phyloP scores from a whole-genome alignment of 1,284 basidiomycete species.

The Chalciporus sp. region DNA sequence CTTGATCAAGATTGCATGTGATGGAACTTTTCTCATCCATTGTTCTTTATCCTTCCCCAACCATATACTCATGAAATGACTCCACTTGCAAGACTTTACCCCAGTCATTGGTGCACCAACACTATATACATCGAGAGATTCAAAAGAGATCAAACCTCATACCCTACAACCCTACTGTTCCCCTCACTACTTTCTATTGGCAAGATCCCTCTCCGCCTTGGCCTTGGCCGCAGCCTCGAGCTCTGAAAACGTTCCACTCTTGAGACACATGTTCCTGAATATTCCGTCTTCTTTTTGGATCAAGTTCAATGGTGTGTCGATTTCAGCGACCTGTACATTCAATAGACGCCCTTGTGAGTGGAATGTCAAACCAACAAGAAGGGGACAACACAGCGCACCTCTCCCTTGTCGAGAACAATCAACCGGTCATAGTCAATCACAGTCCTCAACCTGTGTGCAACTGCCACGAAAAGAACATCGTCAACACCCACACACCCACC shows the following conservation, averaged over 20 bases:
- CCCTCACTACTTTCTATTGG: not conserved
- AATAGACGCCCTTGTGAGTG: not conserved
- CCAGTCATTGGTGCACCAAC: no score
- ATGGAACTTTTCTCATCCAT: no score
- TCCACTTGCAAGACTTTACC: no score
- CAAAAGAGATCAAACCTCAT: no score
- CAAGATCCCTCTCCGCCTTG: constrained; percentile 38
- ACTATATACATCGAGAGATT: not conserved
- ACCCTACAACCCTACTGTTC: no score
- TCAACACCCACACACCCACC: not conserved
- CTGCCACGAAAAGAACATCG: constrained; percentile 20
- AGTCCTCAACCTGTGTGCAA: constrained; percentile 58
- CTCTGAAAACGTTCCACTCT: constrained; percentile 77
- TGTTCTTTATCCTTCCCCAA: no score
- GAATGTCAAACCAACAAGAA: no score
- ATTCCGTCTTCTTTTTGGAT: constrained; percentile 74
- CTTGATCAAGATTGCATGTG: no score
- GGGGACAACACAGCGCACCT: constrained; percentile 17
- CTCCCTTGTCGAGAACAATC: constrained; percentile 69
- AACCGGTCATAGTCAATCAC: constrained; percentile 68
- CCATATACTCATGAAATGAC: no score
- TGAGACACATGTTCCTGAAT: constrained; percentile 81
- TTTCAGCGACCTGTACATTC: constrained; percentile 62
- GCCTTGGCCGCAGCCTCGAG: constrained; percentile 62
- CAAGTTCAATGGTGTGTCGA: constrained; percentile 80